Evolutionary conservation across 2,329 filamentous ascomycete species (phyloP).

Genomic region (Hypoxylon sp.): DNA sequence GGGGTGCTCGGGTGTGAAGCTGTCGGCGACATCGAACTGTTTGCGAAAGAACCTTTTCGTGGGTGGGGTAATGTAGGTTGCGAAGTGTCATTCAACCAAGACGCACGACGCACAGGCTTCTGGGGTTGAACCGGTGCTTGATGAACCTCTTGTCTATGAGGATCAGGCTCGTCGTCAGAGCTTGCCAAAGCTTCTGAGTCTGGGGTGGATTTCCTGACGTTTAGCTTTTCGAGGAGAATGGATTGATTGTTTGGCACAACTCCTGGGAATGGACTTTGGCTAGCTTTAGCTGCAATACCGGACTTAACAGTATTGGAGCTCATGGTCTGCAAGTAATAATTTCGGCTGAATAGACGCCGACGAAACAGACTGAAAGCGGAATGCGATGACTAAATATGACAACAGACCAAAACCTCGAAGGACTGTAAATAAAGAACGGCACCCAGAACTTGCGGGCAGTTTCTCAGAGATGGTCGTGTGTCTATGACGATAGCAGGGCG

Average conservation of each 20-base stretch:
- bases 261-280: constrained; percentile 55
- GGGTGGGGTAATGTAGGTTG: constrained; percentile 66
- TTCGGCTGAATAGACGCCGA: constrained; percentile 21
- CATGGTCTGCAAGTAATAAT: constrained; percentile 52
- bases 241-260: constrained; percentile 67
- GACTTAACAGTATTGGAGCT: constrained; percentile 61
- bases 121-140: constrained; percentile 59
- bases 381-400: constrained; percentile 24
- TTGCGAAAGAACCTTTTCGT: constrained; percentile 80
- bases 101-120: constrained; percentile 76
- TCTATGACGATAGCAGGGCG: constrained; percentile 17
- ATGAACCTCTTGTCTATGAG: constrained; percentile 63
- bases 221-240: constrained; percentile 76
- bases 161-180: constrained; percentile 89
- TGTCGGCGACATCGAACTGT: constrained; percentile 79
- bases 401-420: constrained; percentile 39
- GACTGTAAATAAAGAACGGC: constrained; percentile 11
- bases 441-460: constrained; percentile 13
- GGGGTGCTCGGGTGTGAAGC: constrained; percentile 84
- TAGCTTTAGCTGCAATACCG: constrained; percentile 60
- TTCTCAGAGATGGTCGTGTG: constrained; percentile 5
- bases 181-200: constrained; percentile 94
- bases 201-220: constrained; percentile 83
- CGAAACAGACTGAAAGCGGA: constrained; percentile 19
- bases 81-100: constrained; percentile 86